Evolutionary conservation across 352 stramenopile species (phyloP).

Genomic region (Phytophthora hybrid): DNA sequence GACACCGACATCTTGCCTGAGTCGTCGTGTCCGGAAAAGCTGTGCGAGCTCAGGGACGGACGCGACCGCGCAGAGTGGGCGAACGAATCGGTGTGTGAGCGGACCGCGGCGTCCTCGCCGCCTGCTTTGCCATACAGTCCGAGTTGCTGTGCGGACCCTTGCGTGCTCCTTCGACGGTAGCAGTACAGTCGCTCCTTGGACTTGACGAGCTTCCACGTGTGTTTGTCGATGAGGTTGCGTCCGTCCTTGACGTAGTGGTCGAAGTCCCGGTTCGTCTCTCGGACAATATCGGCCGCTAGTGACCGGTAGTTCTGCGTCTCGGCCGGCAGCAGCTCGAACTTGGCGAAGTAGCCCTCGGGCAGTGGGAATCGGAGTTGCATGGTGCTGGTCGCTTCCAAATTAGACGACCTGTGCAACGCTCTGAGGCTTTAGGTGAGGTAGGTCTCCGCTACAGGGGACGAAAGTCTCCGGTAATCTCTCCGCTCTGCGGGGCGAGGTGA

Average conservation of each 20-base stretch:
- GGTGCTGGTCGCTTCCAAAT: background rate
- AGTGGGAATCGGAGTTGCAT: conserved; percentile 83
- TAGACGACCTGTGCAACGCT: background rate
- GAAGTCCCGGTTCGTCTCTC: conserved; percentile 66
- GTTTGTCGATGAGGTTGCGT: conserved; percentile 62
- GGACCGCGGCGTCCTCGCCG: conserved; percentile 16
- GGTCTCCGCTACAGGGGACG: conserved; percentile 23
- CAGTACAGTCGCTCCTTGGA: conserved; percentile 74
- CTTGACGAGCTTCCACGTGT: conserved; percentile 75
- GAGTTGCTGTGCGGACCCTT: conserved; percentile 39
- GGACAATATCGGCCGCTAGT: conserved; percentile 72
- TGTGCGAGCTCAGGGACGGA: conserved; percentile 38
- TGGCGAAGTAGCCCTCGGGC: conserved; percentile 73
- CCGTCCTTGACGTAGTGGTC: conserved; percentile 64
- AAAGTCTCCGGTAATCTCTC: conserved; percentile 13
- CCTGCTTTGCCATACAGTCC: conserved; percentile 47
- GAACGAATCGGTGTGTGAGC: conserved; percentile 37
- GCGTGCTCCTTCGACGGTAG: conserved; percentile 54
- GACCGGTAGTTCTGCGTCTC: conserved; percentile 62
- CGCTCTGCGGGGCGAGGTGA: conserved; percentile 8
- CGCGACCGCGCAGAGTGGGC: conserved; percentile 37
- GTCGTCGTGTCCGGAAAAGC: conserved; percentile 38
- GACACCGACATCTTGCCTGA: conserved; percentile 27
- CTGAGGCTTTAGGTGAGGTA: background rate
- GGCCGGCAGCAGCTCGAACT: conserved; percentile 68